These are phyloP conservation scores for Calonectria pseudoturangicola DNA, from an alignment of 2,329 filamentous ascomycete species.

Conservation along the genomic window DNA sequence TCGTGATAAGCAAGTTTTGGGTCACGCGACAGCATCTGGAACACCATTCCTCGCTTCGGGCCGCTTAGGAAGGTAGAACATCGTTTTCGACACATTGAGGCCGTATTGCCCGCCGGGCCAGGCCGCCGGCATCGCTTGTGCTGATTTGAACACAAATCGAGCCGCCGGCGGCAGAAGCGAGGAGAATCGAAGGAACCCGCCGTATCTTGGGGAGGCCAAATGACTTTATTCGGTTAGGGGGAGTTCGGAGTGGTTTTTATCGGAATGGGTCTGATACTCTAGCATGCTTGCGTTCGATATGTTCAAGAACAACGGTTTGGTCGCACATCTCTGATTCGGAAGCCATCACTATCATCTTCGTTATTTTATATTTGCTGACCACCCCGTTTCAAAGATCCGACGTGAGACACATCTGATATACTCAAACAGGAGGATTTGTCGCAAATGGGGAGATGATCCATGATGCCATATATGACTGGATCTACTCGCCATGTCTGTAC, in stretches of 20 bases:
- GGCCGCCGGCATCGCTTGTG: slow-evolving; percentile 6
- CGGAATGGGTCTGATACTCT: neutral
- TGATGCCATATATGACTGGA: no score
- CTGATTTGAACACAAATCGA: neutral
- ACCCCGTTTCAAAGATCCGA: no score
- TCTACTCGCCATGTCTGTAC: no score
- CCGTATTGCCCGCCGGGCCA: neutral
- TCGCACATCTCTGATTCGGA: no score
- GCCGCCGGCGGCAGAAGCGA: neutral
- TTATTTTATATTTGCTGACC: no score
- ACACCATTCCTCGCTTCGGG: neutral
- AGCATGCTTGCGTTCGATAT: neutral
- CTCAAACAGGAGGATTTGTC: no score
- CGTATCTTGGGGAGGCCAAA: neutral
- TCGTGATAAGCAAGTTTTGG: slow-evolving; percentile 10
- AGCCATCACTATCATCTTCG: no score
- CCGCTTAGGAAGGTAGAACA: neutral
- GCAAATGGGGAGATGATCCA: no score
- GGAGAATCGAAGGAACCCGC: no score
- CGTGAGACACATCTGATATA: no score
- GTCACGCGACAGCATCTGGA: slow-evolving; percentile 5
- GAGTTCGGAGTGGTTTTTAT: neutral
- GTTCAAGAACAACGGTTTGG: neutral
- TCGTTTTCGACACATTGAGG: neutral
- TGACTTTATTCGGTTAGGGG: no score